Evolutionary conservation across 768 basidiomycete genomes (phyloP).

Genomic region (Agaricus blazei): DNA sequence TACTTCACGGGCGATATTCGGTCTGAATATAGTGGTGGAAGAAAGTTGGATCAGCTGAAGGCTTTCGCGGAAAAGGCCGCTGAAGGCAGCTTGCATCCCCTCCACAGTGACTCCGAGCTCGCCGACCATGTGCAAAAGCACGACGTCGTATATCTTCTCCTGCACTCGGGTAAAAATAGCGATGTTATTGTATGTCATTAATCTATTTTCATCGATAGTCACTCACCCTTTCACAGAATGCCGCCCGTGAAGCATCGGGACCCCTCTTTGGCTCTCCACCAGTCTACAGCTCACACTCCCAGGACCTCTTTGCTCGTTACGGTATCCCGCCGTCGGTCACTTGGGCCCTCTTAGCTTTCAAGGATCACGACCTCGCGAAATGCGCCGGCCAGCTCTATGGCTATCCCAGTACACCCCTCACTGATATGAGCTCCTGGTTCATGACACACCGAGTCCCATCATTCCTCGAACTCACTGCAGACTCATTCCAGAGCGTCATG

Average conservation of each 20-base stretch:
- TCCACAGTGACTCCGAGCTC: conserved; percentile 22
- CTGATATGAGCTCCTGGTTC: conserved; percentile 52
- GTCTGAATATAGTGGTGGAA: conserved; percentile 71
- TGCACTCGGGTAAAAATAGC: conserved; percentile 28
- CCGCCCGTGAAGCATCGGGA: conserved; percentile 30
- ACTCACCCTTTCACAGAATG: conserved; percentile 17
- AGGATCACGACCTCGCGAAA: conserved; percentile 44
- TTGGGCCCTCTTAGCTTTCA: conserved; percentile 66
- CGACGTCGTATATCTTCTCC: conserved; percentile 54
- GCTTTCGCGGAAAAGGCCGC: conserved; percentile 74
- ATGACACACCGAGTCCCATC: conserved; percentile 68
- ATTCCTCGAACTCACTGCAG: conserved; percentile 66
- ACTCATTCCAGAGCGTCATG: conserved; percentile 85
- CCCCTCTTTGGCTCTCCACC: conserved; percentile 43
- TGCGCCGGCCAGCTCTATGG: conserved; percentile 44
- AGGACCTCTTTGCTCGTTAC: conserved; percentile 31
- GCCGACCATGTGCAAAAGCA: conserved; percentile 35
- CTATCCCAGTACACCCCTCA: conserved; percentile 17
- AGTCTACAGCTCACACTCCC: conserved; percentile 36
- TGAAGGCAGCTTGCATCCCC: conserved; percentile 48
- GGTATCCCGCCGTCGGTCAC: conserved; percentile 32
- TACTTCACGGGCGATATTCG: conserved; percentile 56
- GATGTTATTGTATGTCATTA: background rate
- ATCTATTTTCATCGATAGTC: background rate
- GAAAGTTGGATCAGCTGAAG: conserved; percentile 67